Percentiles rank a stretch among this genome's conserved stretches.
Conservation (phyloP, 2,329 filamentous ascomycete genomes). For the Pseudocercospora musae region DNA sequence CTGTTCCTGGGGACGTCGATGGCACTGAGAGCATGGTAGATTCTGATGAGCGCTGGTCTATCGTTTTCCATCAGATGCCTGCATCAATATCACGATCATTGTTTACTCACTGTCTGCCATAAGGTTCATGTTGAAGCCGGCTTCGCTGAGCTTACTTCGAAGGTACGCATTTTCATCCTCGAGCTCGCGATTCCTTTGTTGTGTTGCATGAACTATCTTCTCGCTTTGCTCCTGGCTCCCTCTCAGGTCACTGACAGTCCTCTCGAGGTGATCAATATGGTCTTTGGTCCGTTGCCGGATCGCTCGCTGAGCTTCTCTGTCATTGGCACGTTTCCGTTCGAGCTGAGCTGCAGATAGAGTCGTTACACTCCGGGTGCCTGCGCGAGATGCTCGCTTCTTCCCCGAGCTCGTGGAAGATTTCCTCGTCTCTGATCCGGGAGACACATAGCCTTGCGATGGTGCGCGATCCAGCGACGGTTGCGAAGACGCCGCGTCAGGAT, state of each 20-base stretch:
- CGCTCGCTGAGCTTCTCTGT: conserved; percentile 58
- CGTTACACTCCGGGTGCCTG: conserved; percentile 56
- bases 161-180: conserved; percentile 55
- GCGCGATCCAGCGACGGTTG: conserved; percentile 24
- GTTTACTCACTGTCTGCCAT: conserved; percentile 19
- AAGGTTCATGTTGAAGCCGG: conserved; percentile 34
- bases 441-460: conserved; percentile 29
- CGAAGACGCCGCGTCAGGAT: conserved; percentile 24
- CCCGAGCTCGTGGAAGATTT: conserved; percentile 31
- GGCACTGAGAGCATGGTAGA: conserved; percentile 22
- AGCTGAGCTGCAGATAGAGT: conserved; percentile 57
- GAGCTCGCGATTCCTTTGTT: conserved; percentile 53
- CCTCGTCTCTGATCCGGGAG: conserved; percentile 30
- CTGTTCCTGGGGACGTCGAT: conserved; percentile 25
- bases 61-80: conserved; percentile 7
- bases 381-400: conserved; percentile 52
- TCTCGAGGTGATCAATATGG: conserved; percentile 57
- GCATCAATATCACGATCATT: background rate
- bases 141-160: conserved; percentile 48
- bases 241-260: conserved; percentile 52
- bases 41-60: conserved; percentile 25
- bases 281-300: conserved; percentile 59
- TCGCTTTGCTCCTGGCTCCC: conserved; percentile 46
- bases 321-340: conserved; percentile 59
- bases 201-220: conserved; percentile 48